Evolutionary conservation across 1,139 yeast genomes (phyloP), one percentile per base, ranked within the genome.

Genomic region (Blastobotrys raffinosifermentans): DNA sequence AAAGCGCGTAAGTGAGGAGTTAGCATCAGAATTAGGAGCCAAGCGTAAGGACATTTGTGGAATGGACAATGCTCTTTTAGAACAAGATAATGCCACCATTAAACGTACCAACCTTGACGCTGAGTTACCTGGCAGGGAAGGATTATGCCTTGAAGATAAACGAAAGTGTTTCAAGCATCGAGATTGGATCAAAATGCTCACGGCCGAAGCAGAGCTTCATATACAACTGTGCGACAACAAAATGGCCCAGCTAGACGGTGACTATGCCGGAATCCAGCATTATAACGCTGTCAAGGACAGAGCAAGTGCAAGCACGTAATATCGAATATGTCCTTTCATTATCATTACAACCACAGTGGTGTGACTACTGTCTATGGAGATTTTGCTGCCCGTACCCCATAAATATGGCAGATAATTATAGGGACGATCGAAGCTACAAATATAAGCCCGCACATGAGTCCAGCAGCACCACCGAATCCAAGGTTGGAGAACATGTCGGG

Each of bases 121-220:
- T n/a, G 45, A 43, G 5, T 31, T 5, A 37, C 32, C 6, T 37
- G 51, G 47, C 15, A 46, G 49, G 15, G 55, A 46, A 7, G 51
- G 46, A 20, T 40, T 76, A 2, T 84, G 94, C 53, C 52, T 75
- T 11, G 60, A 63, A n/a, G 91, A 82, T 37, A 74, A 73, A 45
- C 69, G 77, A 36, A 80, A 79, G 50, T 84, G 94, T 55, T 57
- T 58, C 4, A 70, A 75, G 34, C 94, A 84, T 51, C 66, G 67
- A 33, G 79, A 81, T 0, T 84, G 94, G 94, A 69, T 67, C 56
- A 63, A 64, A 32, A 69, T 83, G 37, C 52, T 69, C 11, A 56
- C 61, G 18, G 84, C 78, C 35, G 62, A 60, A 19, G 50, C 62
- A 11, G 60, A 58, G 11, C 37, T 60, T 43, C 69, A 69, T 38